Percentiles rank a stretch among this genome's conserved stretches.
These are phyloP conservation scores for Hanseniaspora singularis DNA, from an alignment of 805 yeast genomes.

Conservation along the genomic window DNA sequence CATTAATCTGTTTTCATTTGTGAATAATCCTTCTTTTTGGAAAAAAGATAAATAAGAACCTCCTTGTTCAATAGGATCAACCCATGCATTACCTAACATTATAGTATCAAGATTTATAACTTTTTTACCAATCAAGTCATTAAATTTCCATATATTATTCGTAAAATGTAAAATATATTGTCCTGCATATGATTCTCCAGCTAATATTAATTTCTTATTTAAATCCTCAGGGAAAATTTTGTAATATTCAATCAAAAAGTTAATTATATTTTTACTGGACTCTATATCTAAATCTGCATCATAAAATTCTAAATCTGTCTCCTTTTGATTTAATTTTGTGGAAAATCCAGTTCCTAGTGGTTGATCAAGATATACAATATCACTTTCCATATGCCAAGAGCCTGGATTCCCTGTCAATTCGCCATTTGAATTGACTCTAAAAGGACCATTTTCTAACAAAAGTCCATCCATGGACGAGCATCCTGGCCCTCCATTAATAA, in stretches of 20 bases:
- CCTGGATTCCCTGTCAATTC: slow-evolving; percentile 50
- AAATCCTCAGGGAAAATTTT: slow-evolving; percentile 61
- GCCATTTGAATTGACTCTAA: slow-evolving; percentile 42
- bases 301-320: slow-evolving; percentile 25
- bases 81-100: slow-evolving; percentile 88
- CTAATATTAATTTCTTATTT: slow-evolving; percentile 54
- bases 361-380: slow-evolving; percentile 80
- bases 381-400: slow-evolving; percentile 72
- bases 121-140: slow-evolving; percentile 25
- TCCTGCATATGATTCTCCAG: slow-evolving; percentile 96
- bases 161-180: slow-evolving; percentile 90
- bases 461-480: slow-evolving; percentile 98
- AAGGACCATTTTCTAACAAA: slow-evolving; percentile 81
- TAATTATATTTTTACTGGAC: slow-evolving; percentile 50
- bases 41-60: slow-evolving; percentile 67
- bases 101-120: slow-evolving; percentile 47
- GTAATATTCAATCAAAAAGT: slow-evolving; percentile 56
- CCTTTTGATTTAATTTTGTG: neutral
- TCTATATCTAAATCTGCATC: slow-evolving; percentile 39
- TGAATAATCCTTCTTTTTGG: slow-evolving; percentile 44
- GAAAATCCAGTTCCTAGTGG: slow-evolving; percentile 93
- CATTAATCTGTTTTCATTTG: slow-evolving; percentile 32
- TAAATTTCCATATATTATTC: slow-evolving; percentile 41
- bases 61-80: slow-evolving; percentile 77
- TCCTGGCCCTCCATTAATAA: slow-evolving; percentile 98